Base-by-base conservation (phyloP, 257 asterid genomes). In the Jacaranda copaia region DNA sequence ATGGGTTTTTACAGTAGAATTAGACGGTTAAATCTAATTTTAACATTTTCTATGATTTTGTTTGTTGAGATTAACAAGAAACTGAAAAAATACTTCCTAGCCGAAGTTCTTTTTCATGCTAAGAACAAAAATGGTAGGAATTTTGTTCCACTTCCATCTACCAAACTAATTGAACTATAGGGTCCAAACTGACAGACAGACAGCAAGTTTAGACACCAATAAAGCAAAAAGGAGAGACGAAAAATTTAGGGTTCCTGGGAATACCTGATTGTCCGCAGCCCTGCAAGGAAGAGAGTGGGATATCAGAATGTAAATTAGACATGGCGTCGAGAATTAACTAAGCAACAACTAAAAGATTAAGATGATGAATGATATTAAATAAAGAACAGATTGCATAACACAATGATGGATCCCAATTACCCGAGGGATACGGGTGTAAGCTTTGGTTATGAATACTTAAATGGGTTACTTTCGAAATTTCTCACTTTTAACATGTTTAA, bases 241-340 rank as follows among this genome's bases (percentile, higher is more conserved):
- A 58, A 56, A 43, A 53, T 48, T 9, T 14, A 61, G 43, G 58
- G 51, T 77, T 68, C 38, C n/a, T 12, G 48, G 67, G 25, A 56
- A 56, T 88, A 95, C 97, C 97, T 93, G 99, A 85, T 93, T 93
- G 87, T 95, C 99, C 74, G 81, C 88, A 51, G 99, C 99, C 92
- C 99, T 95, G 97, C 97, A 87, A 25, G 81, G 62, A 77, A 79
- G 75, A 83, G 56, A n/a, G 69, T 72, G 82, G 64, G 77, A 75
- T 32, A 80, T 76, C 71, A 80, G 80, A 79, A 43, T 68, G 70
- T 43, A 49, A 42, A 46, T 70, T 62, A 51, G 39, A 49, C 49
- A 56, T 35, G 35, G 18, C 43, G 11, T 78, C 68, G 57, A 36
- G 45, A 49, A 66, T 19, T 52, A 73, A 61, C 63, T 25, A 72